phyloP scores from a whole-genome alignment of 2,329 filamentous ascomycete species.

The Phialophora verrucosa region DNA sequence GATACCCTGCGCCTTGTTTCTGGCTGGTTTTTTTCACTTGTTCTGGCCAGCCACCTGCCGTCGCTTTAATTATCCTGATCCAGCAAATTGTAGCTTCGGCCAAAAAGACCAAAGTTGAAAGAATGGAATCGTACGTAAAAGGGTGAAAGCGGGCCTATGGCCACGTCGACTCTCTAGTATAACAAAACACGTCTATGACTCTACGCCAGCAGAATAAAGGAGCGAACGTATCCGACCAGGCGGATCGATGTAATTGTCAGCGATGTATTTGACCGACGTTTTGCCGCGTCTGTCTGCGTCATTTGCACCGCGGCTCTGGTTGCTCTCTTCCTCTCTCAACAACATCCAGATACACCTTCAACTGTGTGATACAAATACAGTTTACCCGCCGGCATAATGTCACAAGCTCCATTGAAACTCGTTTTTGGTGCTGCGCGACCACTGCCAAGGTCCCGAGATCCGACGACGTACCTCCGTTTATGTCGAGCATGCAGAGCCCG shows the following conservation, averaged over 20 bases:
- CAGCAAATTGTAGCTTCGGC: not conserved
- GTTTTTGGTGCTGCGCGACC: conserved; percentile 42
- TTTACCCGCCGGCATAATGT: conserved; percentile 15
- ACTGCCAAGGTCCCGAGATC: conserved; percentile 26
- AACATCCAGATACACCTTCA: not conserved
- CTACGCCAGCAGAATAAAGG: not conserved
- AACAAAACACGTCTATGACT: not conserved
- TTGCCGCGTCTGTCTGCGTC: conserved; percentile 8
- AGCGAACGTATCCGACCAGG: not conserved
- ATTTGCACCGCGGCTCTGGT: not conserved
- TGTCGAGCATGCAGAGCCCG: conserved; percentile 25
- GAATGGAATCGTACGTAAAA: not conserved
- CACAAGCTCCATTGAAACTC: conserved; percentile 36
- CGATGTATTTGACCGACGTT: conserved; percentile 18
- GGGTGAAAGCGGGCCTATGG: not conserved
- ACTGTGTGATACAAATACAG: not conserved
- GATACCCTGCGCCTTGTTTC: not conserved
- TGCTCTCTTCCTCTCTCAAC: not conserved
- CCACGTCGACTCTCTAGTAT: not conserved
- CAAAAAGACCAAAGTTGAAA: not conserved
- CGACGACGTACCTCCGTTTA: conserved; percentile 33
- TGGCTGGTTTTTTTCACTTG: not conserved
- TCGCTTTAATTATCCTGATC: not conserved
- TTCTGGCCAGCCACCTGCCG: not conserved
- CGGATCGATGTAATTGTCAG: conserved; percentile 25